Percentiles rank a stretch among this genome's conserved stretches.
These are phyloP conservation scores for Fusarium incarnatum DNA, from an alignment of 2,329 filamentous ascomycete species.

Conservation along the genomic window DNA sequence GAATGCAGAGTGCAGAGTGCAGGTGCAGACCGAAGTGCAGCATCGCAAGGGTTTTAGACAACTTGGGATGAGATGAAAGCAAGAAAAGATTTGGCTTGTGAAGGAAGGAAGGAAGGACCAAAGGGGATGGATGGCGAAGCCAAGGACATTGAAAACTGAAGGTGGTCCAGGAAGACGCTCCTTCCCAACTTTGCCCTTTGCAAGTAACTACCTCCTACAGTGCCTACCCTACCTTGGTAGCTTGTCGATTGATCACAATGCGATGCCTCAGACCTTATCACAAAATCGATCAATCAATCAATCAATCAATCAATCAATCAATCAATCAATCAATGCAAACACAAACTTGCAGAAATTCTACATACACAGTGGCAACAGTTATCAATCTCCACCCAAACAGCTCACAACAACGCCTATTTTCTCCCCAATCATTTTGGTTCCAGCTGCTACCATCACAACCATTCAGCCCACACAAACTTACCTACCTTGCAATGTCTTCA, in stretches of 20 bases:
- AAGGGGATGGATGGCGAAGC: not conserved
- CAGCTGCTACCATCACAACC: slow-evolving; percentile 11
- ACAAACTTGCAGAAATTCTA: slow-evolving; percentile 16
- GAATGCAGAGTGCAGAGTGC: slow-evolving; percentile 24
- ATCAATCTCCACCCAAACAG: slow-evolving; percentile 18
- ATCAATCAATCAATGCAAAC: slow-evolving; percentile 5
- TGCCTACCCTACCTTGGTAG: not conserved
- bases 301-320: slow-evolving; percentile 9
- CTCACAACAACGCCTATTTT: slow-evolving; percentile 9
- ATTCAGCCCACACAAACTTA: slow-evolving; percentile 4
- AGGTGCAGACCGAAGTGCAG: slow-evolving; percentile 16
- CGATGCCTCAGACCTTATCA: not conserved
- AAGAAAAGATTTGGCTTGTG: not conserved
- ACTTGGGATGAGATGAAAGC: slow-evolving; percentile 13
- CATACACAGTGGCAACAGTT: not conserved
- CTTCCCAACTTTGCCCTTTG: not conserved
- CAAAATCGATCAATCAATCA: slow-evolving; percentile 4
- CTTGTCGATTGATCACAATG: slow-evolving; percentile 11
- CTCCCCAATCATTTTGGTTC: slow-evolving; percentile 11
- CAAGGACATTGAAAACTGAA: slow-evolving; percentile 8
- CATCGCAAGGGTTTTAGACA: slow-evolving; percentile 33
- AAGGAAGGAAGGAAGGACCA: not conserved
- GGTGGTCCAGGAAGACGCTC: slow-evolving; percentile 16
- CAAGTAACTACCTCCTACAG: not conserved
- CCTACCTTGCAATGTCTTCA: slow-evolving; percentile 13